These are phyloP conservation scores for Albatrellus ellisii DNA, from an alignment of 768 basidiomycete species.

Conservation along the genomic window DNA sequence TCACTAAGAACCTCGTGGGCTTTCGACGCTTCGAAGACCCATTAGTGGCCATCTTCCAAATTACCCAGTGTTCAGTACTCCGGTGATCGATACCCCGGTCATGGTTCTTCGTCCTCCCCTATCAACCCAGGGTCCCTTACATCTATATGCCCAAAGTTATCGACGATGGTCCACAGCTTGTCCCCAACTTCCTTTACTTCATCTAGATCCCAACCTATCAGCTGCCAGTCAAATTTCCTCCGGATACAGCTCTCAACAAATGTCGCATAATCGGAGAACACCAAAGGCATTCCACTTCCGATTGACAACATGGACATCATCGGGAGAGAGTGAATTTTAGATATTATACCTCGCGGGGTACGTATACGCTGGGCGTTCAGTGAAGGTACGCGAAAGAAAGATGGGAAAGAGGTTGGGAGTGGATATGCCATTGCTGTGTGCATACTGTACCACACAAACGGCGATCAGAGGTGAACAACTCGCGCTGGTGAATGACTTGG, in stretches of 20 bases:
- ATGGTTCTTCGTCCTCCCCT: too few species aligned
- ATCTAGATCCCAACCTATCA: conserved; percentile 7
- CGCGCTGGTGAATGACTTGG: not conserved
- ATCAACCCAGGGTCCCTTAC: too few species aligned
- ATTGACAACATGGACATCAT: conserved; percentile 24
- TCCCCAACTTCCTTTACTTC: conserved; percentile 10
- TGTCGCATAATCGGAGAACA: conserved; percentile 40
- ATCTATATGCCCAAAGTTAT: conserved; percentile 9
- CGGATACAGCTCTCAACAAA: conserved; percentile 31
- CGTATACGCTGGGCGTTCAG: conserved; percentile 6
- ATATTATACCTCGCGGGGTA: conserved; percentile 6
- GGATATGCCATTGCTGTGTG: conserved; percentile 40
- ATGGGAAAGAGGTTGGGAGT: conserved; percentile 46
- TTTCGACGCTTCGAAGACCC: too few species aligned
- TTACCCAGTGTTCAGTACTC: not conserved
- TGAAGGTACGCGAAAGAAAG: conserved; percentile 22
- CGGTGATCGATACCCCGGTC: too few species aligned
- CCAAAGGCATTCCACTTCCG: conserved; percentile 23
- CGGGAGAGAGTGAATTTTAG: conserved; percentile 3
- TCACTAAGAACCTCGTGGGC: too few species aligned
- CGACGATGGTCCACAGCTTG: conserved; percentile 9
- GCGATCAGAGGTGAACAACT: not conserved
- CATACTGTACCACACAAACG: conserved; percentile 20
- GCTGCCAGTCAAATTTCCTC: conserved; percentile 7
- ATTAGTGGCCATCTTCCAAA: not conserved